A percentile compares a stretch with the other conserved stretches of the same genome.
phyloP scores from a whole-genome alignment of 2,329 filamentous ascomycete species.

The Ambrosiella cleistominuta region DNA sequence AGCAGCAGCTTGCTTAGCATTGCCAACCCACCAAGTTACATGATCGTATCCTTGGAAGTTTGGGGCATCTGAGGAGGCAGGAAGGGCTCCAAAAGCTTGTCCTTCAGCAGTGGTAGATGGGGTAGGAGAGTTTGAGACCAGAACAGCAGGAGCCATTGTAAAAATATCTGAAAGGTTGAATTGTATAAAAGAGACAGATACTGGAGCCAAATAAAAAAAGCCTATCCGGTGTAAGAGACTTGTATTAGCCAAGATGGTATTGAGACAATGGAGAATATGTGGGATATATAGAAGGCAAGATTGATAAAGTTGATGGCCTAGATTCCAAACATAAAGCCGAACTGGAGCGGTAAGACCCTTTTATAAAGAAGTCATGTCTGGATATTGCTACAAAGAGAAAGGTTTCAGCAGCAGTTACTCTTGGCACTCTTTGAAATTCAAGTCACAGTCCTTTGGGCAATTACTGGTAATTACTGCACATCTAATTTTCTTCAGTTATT shows the following conservation, averaged over 20 bases:
- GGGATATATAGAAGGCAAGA: neutral
- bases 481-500: too few relatives aligned
- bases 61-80: constrained; percentile 20
- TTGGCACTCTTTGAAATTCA: neutral
- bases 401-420: neutral
- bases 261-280: neutral
- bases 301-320: neutral
- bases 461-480: too few relatives aligned
- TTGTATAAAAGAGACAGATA: neutral
- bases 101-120: neutral
- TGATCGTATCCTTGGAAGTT: constrained; percentile 79
- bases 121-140: constrained; percentile 22
- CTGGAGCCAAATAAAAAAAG: neutral
- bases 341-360: neutral
- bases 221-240: too few relatives aligned
- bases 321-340: neutral
- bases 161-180: constrained; percentile 15
- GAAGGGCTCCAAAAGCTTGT: constrained; percentile 37
- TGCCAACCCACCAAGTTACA: constrained; percentile 90
- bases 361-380: neutral
- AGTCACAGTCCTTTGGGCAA: neutral
- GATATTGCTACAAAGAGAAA: neutral
- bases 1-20: constrained; percentile 83
- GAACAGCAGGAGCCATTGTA: constrained; percentile 42
- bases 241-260: too few relatives aligned